phyloP scores from a whole-genome alignment of 2,329 filamentous ascomycete genomes.

The Pseudohalonectria lignicola region DNA sequence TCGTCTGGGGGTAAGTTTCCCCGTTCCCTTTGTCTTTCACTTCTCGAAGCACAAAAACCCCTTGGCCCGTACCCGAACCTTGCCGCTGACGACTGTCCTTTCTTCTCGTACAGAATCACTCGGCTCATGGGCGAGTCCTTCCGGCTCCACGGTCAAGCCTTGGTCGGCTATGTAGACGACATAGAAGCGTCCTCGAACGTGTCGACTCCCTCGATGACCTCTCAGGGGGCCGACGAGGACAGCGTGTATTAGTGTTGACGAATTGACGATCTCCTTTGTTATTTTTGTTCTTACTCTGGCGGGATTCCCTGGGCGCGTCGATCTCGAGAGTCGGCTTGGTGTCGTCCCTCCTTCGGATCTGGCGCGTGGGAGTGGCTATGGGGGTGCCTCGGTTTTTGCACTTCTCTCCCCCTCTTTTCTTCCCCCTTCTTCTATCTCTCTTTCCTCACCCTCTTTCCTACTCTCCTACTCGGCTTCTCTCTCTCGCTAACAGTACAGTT shows the following conservation, averaged over 20 bases:
- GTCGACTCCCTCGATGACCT: conserved; percentile 61
- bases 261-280: conserved; percentile 41
- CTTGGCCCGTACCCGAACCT: too few relatives aligned
- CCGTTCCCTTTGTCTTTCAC: neutral
- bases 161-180: conserved; percentile 89
- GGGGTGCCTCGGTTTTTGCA: conserved; percentile 8
- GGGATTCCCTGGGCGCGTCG: too few relatives aligned
- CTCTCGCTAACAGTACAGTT: neutral
- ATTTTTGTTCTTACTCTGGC: too few relatives aligned
- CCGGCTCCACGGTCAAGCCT: conserved; percentile 88
- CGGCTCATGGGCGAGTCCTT: conserved; percentile 98
- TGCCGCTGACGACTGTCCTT: too few relatives aligned
- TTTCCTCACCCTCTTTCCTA: conserved; percentile 7
- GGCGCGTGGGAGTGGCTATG: conserved; percentile 1
- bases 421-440: conserved; percentile 9
- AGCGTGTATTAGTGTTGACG: conserved; percentile 51
- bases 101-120: conserved; percentile 53
- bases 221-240: conserved; percentile 59
- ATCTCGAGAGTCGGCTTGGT: too few relatives aligned
- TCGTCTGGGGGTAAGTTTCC: conserved; percentile 90
- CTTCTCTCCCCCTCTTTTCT: conserved; percentile 10
- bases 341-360: too few relatives aligned
- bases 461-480: neutral
- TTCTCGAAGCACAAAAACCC: too few relatives aligned
- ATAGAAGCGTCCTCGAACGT: conserved; percentile 58